Evolutionary conservation across 148 eudicot species (phyloP).

Genomic region (Vaccinium corymbosum): DNA sequence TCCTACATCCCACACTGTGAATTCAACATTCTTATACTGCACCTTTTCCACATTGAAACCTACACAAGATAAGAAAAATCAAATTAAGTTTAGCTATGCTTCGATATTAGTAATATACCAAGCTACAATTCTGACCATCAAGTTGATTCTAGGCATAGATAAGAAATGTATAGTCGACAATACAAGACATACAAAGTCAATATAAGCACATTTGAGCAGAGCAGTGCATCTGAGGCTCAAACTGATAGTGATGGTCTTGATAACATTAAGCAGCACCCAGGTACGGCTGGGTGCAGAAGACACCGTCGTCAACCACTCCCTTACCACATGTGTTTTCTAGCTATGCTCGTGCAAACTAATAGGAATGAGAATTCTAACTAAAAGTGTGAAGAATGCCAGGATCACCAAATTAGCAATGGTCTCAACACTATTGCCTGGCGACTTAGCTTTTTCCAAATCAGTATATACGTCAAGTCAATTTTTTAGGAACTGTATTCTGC

Average conservation of each 20-base stretch:
- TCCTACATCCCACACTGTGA: slow-evolving; percentile 99
- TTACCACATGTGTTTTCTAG: background rate
- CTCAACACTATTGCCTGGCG: background rate
- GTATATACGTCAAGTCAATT: background rate
- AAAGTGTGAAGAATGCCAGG: background rate
- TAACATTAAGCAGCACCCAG: background rate
- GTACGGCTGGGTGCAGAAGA: background rate
- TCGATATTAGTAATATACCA: background rate
- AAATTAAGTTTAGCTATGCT: slow-evolving; percentile 1
- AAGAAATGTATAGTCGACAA: background rate
- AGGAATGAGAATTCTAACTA: background rate
- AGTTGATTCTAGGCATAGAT: background rate
- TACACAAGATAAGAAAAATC: slow-evolving; percentile 25
- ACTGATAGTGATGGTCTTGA: slow-evolving; percentile 2
- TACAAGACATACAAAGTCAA: background rate
- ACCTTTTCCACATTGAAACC: slow-evolving; percentile 99
- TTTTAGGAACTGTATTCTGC: background rate
- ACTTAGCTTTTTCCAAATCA: background rate
- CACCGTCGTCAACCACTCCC: background rate
- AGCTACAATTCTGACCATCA: background rate
- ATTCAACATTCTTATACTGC: slow-evolving; percentile 94
- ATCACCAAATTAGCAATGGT: background rate
- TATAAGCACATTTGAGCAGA: background rate
- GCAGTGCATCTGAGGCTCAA: background rate
- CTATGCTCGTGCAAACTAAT: background rate